phyloP scores from a whole-genome alignment of 2,329 filamentous ascomycete genomes.

The Fusarium piperis region DNA sequence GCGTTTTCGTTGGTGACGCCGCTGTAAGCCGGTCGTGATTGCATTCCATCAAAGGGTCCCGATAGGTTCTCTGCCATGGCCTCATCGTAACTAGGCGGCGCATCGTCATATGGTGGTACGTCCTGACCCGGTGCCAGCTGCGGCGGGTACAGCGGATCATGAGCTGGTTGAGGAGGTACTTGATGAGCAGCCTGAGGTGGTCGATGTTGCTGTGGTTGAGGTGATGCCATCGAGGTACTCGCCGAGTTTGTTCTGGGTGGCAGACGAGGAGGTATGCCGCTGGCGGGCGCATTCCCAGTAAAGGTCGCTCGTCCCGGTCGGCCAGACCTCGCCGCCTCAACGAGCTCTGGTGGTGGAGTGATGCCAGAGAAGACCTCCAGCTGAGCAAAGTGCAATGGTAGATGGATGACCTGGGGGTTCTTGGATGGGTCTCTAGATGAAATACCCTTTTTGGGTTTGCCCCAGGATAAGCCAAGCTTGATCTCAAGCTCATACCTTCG shows the following conservation, averaged over 20 bases:
- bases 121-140: constrained; percentile 59
- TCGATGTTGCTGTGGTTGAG: constrained; percentile 29
- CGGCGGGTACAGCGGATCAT: constrained; percentile 67
- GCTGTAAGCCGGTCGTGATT: constrained; percentile 73
- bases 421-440: constrained; percentile 34
- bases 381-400: constrained; percentile 79
- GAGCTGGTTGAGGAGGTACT: constrained; percentile 43
- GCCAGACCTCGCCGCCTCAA: constrained; percentile 63
- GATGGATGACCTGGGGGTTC: constrained; percentile 75
- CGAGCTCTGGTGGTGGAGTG: constrained; percentile 77
- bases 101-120: constrained; percentile 69
- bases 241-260: constrained; percentile 48
- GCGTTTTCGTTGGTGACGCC: constrained; percentile 70
- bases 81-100: constrained; percentile 95
- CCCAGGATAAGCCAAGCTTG: constrained; percentile 80
- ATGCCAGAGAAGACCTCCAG: constrained; percentile 90
- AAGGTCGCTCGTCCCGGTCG: constrained; percentile 54
- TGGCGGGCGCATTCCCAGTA: not conserved
- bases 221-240: constrained; percentile 11
- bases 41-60: constrained; percentile 72
- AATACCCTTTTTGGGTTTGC: constrained; percentile 58
- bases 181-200: constrained; percentile 39
- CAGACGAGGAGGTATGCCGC: constrained; percentile 46
- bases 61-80: constrained; percentile 81
- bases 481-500: constrained; percentile 87